Percentiles rank a stretch among this genome's conserved stretches.
Evolutionary conservation across 306 rosid species (phyloP).

Genomic region (Quercus suber): DNA sequence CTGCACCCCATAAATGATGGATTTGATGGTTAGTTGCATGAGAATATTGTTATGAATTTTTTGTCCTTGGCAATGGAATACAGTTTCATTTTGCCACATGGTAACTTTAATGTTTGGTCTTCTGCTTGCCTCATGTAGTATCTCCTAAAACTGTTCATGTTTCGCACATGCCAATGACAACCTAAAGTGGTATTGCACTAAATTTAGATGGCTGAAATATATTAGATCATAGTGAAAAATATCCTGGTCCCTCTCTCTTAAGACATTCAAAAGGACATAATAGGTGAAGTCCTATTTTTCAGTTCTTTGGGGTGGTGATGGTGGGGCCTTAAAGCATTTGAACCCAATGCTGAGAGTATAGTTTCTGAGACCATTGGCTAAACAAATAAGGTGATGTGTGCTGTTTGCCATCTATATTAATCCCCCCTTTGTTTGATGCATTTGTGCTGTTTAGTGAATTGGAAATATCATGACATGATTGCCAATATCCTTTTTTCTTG

Average conservation of each 20-base stretch:
- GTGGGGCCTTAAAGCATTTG: too few relatives aligned
- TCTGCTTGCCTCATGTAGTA: neutral
- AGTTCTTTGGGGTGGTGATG: neutral
- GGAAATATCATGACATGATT: neutral
- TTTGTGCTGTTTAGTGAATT: neutral
- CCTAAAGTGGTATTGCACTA: neutral
- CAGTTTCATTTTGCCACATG: neutral
- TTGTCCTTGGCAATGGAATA: neutral
- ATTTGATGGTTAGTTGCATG: slow-evolving; percentile 3
- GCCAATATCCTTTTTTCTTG: neutral
- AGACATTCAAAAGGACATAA: neutral
- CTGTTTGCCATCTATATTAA: neutral
- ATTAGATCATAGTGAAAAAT: neutral
- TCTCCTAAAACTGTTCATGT: neutral
- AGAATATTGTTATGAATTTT: slow-evolving; percentile 3
- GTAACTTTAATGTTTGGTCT: neutral
- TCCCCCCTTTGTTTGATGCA: neutral
- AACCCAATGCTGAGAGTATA: too few relatives aligned
- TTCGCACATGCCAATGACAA: neutral
- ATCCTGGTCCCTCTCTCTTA: neutral
- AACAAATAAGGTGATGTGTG: neutral
- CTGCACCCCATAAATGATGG: slow-evolving; percentile 1
- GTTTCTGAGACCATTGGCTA: too few relatives aligned
- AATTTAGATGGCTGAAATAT: neutral
- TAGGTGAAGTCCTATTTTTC: neutral